Evolutionary conservation across 352 stramenopile genomes (phyloP).

Genomic region (Phytophthora hybrid): DNA sequence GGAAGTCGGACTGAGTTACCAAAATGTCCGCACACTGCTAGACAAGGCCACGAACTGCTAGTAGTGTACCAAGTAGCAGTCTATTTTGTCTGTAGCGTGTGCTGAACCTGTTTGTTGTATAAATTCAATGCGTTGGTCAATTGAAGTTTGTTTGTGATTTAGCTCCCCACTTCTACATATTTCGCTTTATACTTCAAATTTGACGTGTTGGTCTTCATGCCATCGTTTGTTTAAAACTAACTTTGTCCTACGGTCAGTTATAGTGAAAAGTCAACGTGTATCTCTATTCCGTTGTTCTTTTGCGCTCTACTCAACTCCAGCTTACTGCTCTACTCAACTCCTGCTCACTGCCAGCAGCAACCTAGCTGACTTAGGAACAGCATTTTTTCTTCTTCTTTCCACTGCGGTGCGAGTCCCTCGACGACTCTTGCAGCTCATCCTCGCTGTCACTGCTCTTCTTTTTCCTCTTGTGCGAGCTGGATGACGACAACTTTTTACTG

Average conservation of each 20-base stretch:
- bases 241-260: background rate
- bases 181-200: too few relatives aligned
- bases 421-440: slow-evolving; percentile 26
- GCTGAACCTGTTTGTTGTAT: background rate
- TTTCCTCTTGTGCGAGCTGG: slow-evolving; percentile 44
- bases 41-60: slow-evolving; percentile 38
- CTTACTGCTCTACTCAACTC: background rate
- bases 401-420: slow-evolving; percentile 15
- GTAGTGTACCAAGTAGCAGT: slow-evolving; percentile 3
- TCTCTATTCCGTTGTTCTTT: background rate
- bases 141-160: background rate
- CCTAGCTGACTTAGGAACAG: slow-evolving; percentile 5
- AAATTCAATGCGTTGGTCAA: background rate
- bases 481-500: slow-evolving; percentile 18
- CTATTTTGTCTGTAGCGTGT: background rate
- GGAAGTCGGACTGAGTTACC: slow-evolving; percentile 43
- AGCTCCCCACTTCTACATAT: too few relatives aligned
- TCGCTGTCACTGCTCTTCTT: slow-evolving; percentile 46
- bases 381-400: slow-evolving; percentile 48
- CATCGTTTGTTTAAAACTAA: too few relatives aligned
- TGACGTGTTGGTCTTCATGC: too few relatives aligned
- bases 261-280: background rate
- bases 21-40: slow-evolving; percentile 37
- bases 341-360: background rate
- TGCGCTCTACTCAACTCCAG: background rate